Evolutionary conservation across 352 stramenopile species (phyloP).

Genomic region (Globisporangium carolinianum): DNA sequence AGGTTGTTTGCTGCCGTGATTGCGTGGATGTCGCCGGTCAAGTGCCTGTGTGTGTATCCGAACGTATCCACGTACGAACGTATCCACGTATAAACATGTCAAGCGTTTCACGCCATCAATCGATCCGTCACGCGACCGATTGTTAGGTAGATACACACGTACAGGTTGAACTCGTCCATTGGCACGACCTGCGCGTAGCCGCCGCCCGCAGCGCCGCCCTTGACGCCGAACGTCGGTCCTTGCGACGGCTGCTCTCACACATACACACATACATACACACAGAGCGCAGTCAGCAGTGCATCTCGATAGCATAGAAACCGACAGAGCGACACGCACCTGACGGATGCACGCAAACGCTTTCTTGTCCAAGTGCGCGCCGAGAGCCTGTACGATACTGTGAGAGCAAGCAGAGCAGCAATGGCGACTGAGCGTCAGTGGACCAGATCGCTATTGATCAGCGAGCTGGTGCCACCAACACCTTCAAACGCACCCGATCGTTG

Average conservation of each 20-base stretch:
- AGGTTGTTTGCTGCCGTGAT: constrained; percentile 98
- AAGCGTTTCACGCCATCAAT: too few relatives aligned
- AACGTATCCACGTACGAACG: too few relatives aligned
- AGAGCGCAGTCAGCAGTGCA: not conserved
- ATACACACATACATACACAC: constrained; percentile 8
- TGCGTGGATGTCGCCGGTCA: constrained; percentile 98
- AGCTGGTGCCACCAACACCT: too few relatives aligned
- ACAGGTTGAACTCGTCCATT: constrained; percentile 99
- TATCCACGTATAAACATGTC: too few relatives aligned
- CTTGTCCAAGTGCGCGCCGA: constrained; percentile 89
- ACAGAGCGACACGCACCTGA: constrained; percentile 46
- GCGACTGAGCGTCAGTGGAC: too few relatives aligned
- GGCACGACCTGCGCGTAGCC: constrained; percentile 93
- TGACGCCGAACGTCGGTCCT: constrained; percentile 98
- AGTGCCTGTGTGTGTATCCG: constrained; percentile 45
- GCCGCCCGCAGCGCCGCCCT: constrained; percentile 80
- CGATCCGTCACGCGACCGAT: too few relatives aligned
- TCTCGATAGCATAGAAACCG: too few relatives aligned
- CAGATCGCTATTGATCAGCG: too few relatives aligned
- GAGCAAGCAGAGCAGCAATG: too few relatives aligned
- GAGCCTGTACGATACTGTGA: constrained; percentile 89
- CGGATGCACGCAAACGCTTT: constrained; percentile 97
- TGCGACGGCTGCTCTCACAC: constrained; percentile 80
- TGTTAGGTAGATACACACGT: constrained; percentile 6
- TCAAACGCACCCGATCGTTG: constrained; percentile 88